Percentiles rank a stretch among this genome's conserved stretches.
Conservation (phyloP, 495 filamentous ascomycete species). For the Penicillium longicatenatum region DNA sequence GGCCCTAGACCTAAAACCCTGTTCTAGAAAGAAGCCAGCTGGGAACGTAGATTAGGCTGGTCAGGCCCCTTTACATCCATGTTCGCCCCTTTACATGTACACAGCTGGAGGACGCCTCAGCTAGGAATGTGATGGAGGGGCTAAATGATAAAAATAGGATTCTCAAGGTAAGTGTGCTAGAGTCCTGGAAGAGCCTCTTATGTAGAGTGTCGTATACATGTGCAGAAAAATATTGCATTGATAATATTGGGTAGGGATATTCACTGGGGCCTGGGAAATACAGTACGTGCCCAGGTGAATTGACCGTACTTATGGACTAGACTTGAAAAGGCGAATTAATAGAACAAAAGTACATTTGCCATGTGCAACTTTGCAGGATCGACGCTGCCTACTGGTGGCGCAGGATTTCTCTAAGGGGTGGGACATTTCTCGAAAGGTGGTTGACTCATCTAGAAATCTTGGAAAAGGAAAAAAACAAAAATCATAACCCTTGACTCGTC, state of each 20-base stretch:
- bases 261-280: neutral
- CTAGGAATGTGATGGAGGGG: neutral
- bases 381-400: conserved; percentile 26
- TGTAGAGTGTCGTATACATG: neutral
- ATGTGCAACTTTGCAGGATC: conserved; percentile 34
- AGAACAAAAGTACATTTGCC: conserved; percentile 17
- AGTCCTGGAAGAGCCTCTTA: neutral
- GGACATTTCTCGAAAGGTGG: conserved; percentile 18
- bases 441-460: conserved; percentile 25
- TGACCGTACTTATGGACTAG: neutral
- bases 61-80: neutral
- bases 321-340: neutral
- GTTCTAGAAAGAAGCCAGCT: neutral
- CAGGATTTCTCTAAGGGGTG: conserved; percentile 23
- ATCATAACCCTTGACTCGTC: conserved; percentile 22
- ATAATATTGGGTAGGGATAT: neutral
- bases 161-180: too few species aligned
- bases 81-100: neutral
- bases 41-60: neutral
- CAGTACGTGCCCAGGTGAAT: neutral
- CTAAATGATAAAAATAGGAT: neutral
- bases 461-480: conserved; percentile 3
- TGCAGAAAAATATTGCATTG: neutral
- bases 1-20: neutral
- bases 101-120: neutral